phyloP scores from a whole-genome alignment of 1,284 basidiomycete genomes.

The Papiliotrema laurentii region DNA sequence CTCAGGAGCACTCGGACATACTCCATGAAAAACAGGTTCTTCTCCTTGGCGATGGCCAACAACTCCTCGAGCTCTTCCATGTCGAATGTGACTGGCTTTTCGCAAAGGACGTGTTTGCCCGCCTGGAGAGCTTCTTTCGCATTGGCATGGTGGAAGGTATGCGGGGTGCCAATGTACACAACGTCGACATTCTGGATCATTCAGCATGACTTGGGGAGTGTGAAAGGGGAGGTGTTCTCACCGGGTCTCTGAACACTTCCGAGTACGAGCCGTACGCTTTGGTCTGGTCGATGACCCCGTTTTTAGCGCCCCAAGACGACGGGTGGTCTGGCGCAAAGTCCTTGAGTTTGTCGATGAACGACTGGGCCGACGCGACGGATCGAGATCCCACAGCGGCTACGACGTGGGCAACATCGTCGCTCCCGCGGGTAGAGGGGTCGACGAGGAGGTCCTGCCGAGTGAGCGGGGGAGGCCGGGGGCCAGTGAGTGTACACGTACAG shows the following conservation, averaged over 20 bases:
- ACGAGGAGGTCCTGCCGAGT: slow-evolving; percentile 28
- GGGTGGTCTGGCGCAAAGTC: slow-evolving; percentile 6
- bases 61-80: slow-evolving; percentile 56
- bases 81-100: slow-evolving; percentile 60
- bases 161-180: slow-evolving; percentile 82
- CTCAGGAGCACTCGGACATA: slow-evolving; percentile 57
- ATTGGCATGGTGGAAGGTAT: slow-evolving; percentile 77
- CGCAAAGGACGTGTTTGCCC: slow-evolving; percentile 80
- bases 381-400: slow-evolving; percentile 77
- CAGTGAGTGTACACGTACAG: slow-evolving; percentile 15
- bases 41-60: slow-evolving; percentile 65
- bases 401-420: slow-evolving; percentile 69
- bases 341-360: slow-evolving; percentile 59
- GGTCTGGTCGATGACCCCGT: slow-evolving; percentile 45
- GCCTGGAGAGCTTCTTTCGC: slow-evolving; percentile 70
- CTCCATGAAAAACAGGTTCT: slow-evolving; percentile 83
- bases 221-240: slow-evolving; percentile 28
- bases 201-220: neutral
- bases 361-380: slow-evolving; percentile 61
- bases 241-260: slow-evolving; percentile 67
- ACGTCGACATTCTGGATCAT: slow-evolving; percentile 66
- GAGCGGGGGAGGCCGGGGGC: neutral
- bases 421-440: slow-evolving; percentile 52
- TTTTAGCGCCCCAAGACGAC: slow-evolving; percentile 27
- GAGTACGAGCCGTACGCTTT: slow-evolving; percentile 73